These are phyloP conservation scores for Astraeus odoratus DNA, from an alignment of 768 basidiomycete genomes.

Conservation along the genomic window DNA sequence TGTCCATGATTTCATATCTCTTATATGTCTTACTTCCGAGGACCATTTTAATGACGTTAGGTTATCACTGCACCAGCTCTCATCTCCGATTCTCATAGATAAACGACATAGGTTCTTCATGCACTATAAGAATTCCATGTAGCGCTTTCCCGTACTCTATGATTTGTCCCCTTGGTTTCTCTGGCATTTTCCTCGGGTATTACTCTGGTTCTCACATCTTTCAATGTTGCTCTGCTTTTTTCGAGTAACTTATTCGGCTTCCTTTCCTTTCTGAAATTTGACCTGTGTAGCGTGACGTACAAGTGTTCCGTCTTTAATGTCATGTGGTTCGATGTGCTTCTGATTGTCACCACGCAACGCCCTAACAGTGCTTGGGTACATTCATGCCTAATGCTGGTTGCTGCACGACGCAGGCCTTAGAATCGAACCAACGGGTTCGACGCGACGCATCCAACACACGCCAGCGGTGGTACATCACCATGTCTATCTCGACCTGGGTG, in stretches of 20 bases:
- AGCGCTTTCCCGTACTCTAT: constrained; percentile 21
- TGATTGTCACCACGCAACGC: background rate
- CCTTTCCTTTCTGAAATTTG: constrained; percentile 2
- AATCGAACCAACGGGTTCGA: no score
- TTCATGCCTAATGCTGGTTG: no score
- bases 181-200: constrained; percentile 1
- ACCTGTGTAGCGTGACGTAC: constrained; percentile 14
- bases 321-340: constrained; percentile 5
- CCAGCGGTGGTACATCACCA: background rate
- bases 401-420: no score
- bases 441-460: background rate
- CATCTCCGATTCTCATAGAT: constrained; percentile 15
- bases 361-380: no score
- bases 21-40: background rate
- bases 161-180: background rate
- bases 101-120: constrained; percentile 9
- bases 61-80: constrained; percentile 1
- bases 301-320: constrained; percentile 17
- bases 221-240: constrained; percentile 6
- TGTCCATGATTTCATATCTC: background rate
- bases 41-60: constrained; percentile 1
- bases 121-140: constrained; percentile 18
- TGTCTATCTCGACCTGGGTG: background rate
- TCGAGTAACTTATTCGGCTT: constrained; percentile 20
- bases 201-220: constrained; percentile 3